phyloP scores from a whole-genome alignment of 805 yeast genomes.

The Danielia reshetovae region DNA sequence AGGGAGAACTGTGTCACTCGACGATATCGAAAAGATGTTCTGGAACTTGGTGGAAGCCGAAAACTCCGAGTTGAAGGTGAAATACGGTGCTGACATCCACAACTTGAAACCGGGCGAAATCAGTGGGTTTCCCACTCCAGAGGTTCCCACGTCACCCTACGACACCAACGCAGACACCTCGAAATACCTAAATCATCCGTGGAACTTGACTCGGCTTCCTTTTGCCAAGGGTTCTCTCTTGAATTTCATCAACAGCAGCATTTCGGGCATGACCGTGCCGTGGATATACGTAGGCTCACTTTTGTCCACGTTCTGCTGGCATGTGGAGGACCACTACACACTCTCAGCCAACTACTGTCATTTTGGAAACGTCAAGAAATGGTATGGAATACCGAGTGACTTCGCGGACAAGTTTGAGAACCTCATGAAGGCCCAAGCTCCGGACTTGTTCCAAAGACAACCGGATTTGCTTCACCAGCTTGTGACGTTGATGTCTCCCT shows the following conservation, averaged over 20 bases:
- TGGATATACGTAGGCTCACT: slow-evolving; percentile 92
- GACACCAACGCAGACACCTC: slow-evolving; percentile 13
- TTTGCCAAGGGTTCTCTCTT: slow-evolving; percentile 66
- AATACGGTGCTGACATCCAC: slow-evolving; percentile 85
- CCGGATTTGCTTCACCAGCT: slow-evolving; percentile 88
- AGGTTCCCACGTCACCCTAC: slow-evolving; percentile 23
- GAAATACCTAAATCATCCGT: slow-evolving; percentile 55
- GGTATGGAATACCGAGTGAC: slow-evolving; percentile 86
- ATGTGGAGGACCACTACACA: slow-evolving; percentile 91
- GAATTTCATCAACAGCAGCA: slow-evolving; percentile 57
- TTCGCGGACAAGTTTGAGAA: slow-evolving; percentile 62
- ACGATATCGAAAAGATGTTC: slow-evolving; percentile 56
- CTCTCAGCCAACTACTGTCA: slow-evolving; percentile 91
- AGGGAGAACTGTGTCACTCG: slow-evolving; percentile 33
- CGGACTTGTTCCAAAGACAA: slow-evolving; percentile 78
- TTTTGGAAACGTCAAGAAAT: slow-evolving; percentile 80
- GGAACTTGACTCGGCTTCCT: slow-evolving; percentile 74
- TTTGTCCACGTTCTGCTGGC: slow-evolving; percentile 95
- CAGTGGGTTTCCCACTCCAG: slow-evolving; percentile 64
- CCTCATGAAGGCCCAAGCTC: slow-evolving; percentile 60
- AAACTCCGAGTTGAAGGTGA: slow-evolving; percentile 51
- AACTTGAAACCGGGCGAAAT: slow-evolving; percentile 59
- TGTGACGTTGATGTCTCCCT: slow-evolving; percentile 76
- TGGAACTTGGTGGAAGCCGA: slow-evolving; percentile 52
- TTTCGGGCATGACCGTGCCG: slow-evolving; percentile 93